A percentile compares a stretch with the other conserved stretches of the same genome.
phyloP scores from a whole-genome alignment of 1,284 basidiomycete genomes.

The Heimioporus retisporus region DNA sequence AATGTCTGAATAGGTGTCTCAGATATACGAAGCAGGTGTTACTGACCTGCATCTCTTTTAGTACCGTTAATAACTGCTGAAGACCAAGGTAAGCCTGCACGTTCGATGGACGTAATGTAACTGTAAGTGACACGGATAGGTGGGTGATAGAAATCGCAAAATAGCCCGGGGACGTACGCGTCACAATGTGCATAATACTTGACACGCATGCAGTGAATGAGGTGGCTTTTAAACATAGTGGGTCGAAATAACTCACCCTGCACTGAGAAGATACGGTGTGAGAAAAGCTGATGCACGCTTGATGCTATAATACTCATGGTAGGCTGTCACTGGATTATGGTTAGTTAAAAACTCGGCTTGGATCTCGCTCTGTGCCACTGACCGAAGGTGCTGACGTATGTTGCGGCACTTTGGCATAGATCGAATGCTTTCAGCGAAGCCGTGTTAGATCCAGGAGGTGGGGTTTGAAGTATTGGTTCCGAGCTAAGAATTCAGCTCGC shows the following conservation, averaged over 20 bases:
- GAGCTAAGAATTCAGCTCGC: constrained; percentile 42
- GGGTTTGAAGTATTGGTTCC: constrained; percentile 54
- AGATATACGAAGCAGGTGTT: neutral
- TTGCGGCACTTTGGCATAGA: constrained; percentile 81
- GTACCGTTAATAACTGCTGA: constrained; percentile 71
- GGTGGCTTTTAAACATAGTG: constrained; percentile 5
- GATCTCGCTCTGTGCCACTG: constrained; percentile 24
- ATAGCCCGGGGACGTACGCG: constrained; percentile 57
- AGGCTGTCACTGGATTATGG: constrained; percentile 60
- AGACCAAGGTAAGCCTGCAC: constrained; percentile 76
- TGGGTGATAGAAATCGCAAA: neutral
- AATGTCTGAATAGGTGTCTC: constrained; percentile 24
- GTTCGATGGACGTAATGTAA: constrained; percentile 75
- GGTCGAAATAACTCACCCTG: constrained; percentile 64
- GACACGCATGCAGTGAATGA: constrained; percentile 14
- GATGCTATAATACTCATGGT: constrained; percentile 71
- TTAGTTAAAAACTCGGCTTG: constrained; percentile 21
- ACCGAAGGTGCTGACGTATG: constrained; percentile 79
- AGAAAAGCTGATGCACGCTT: constrained; percentile 75
- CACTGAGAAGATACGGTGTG: constrained; percentile 79
- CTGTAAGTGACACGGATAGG: constrained; percentile 49
- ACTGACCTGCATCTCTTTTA: constrained; percentile 78
- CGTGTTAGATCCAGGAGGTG: constrained; percentile 46
- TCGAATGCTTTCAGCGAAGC: constrained; percentile 73
- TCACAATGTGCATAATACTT: constrained; percentile 87